Evolutionary conservation across 2,329 filamentous ascomycete genomes (phyloP), one percentile per base, ranked within the genome.

Genomic region (Fusarium transvaalense): DNA sequence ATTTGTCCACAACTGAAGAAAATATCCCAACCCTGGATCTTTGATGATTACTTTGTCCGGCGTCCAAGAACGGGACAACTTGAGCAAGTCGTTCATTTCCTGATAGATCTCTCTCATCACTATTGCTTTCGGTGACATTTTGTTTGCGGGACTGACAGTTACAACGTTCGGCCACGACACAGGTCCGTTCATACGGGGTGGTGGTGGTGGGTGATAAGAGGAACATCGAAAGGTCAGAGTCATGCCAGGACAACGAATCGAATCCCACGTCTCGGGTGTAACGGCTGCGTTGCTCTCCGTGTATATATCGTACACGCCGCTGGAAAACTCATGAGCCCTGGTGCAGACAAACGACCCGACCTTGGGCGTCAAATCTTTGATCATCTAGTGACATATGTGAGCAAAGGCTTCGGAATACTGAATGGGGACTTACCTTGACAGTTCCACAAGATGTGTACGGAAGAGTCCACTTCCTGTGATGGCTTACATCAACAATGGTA

Each of bases 1-100:
- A 19, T 48, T 63, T 2, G 60, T 63, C 60, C 60, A 63, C 7
- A 48, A 9, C 6, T 13, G 25, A 3, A 63, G 5, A 10, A 63
- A 37, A 10, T 39, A 14, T 1, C 35, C 31, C 1, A 63, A n/a
- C 6, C 58, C 50, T 10, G 10, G 10, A 2, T 5, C 6, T 10
- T 63, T 39, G 2, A 50, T 9, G 0, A 27, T 43, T 19, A 47
- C 50, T 3, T 43, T 13, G 2, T 37, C 51, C 0, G 58, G 32
- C 2, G 34, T 29, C 23, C 51, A 43, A 0, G 5, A 23, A 3
- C 7, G 12, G 2, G 50, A 5, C 0, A 56, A 3, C 1, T 41
- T 39, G 1, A 63, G 25, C 1, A 57, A 10, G 1, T 43, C 17
- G 3, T 43, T 38, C 27, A 63, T 25, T 21, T 63, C 60, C 3